Evolutionary conservation across 352 stramenopile species (phyloP).

Genomic region (Globisporangium parvum): DNA sequence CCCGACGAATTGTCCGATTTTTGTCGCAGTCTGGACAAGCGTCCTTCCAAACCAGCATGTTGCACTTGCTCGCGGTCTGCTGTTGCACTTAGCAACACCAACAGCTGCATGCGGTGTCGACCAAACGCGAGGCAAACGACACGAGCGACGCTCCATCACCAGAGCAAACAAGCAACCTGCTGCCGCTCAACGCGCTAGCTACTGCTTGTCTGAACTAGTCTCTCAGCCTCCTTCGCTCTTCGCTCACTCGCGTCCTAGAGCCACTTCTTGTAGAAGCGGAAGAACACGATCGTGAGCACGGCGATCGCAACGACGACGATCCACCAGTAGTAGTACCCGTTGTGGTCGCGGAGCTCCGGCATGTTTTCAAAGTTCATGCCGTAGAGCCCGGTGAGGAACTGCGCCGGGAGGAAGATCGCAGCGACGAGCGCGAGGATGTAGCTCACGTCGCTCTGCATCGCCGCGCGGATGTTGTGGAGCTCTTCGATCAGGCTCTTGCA

Average conservation of each 20-base stretch:
- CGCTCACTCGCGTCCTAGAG: slow-evolving; percentile 20
- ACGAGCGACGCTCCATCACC: too few species aligned
- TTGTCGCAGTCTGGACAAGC: too few species aligned
- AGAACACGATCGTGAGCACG: slow-evolving; percentile 37
- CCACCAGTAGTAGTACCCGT: slow-evolving; percentile 85
- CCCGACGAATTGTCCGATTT: slow-evolving; percentile 18
- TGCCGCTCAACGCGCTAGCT: background rate
- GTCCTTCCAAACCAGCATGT: too few species aligned
- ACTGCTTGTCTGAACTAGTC: background rate
- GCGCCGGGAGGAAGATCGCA: slow-evolving; percentile 74
- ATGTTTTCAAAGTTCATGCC: slow-evolving; percentile 89
- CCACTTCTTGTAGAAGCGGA: slow-evolving; percentile 78
- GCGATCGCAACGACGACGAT: slow-evolving; percentile 42
- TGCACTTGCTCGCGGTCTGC: too few species aligned
- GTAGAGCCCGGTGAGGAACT: slow-evolving; percentile 86
- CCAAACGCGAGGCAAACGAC: too few species aligned
- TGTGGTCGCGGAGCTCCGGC: slow-evolving; percentile 67
- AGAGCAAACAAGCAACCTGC: too few species aligned
- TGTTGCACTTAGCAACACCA: too few species aligned
- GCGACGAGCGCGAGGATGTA: slow-evolving; percentile 79
- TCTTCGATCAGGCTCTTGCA: slow-evolving; percentile 65
- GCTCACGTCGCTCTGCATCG: slow-evolving; percentile 69
- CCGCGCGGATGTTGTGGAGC: slow-evolving; percentile 53
- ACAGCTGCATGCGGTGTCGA: too few species aligned
- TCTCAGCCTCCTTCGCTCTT: background rate